phyloP scores from a whole-genome alignment of 495 filamentous ascomycete species.

The Thermothielavioides terrestris region DNA sequence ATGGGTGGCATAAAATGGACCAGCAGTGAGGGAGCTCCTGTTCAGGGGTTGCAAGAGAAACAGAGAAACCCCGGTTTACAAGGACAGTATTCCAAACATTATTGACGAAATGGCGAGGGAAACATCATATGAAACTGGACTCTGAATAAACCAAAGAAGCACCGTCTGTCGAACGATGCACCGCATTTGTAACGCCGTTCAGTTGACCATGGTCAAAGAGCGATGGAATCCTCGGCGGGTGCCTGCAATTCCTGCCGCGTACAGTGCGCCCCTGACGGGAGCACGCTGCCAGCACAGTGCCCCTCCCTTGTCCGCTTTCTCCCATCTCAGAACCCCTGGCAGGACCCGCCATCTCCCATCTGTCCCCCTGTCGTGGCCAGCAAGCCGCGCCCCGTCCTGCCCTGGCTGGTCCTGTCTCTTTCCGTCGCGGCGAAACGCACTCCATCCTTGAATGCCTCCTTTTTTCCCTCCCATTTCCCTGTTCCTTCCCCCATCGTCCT shows the following conservation, averaged over 20 bases:
- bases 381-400: conserved; percentile 8
- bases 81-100: too few species aligned
- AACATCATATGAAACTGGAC: too few species aligned
- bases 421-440: conserved; percentile 21
- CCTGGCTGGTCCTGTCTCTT: conserved; percentile 14
- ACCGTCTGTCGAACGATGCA: too few species aligned
- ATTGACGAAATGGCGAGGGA: too few species aligned
- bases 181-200: too few species aligned
- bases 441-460: conserved; percentile 26
- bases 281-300: neutral
- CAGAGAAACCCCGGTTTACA: too few species aligned
- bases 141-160: too few species aligned
- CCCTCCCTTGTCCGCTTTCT: neutral
- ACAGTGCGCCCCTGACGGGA: neutral
- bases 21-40: too few species aligned
- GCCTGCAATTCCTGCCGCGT: neutral
- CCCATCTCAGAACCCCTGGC: conserved; percentile 10
- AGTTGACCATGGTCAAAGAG: too few species aligned
- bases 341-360: neutral
- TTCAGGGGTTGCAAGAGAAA: too few species aligned
- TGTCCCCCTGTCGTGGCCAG: conserved; percentile 9
- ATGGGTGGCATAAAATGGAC: too few species aligned
- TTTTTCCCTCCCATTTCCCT: conserved; percentile 22
- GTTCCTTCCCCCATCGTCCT: conserved; percentile 22
- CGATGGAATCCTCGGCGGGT: neutral